A percentile compares a stretch with the other conserved stretches of the same genome.
These are phyloP conservation scores for Wickerhamiella infanticola DNA, from an alignment of 1,139 yeast genomes.

Conservation along the genomic window DNA sequence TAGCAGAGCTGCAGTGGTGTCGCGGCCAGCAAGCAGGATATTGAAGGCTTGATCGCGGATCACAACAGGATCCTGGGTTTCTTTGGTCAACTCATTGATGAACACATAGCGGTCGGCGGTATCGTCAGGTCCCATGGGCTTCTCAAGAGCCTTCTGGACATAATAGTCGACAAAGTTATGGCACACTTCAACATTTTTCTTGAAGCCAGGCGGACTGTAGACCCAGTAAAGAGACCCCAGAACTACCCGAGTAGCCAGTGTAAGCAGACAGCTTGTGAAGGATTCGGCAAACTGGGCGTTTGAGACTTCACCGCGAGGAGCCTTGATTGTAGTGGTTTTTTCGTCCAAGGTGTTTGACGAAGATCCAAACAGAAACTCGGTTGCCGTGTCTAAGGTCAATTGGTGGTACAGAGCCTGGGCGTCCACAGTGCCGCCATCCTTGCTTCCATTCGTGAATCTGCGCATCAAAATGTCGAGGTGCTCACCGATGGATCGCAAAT, in stretches of 20 bases:
- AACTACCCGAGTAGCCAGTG: constrained; percentile 28
- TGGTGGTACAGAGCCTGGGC: constrained; percentile 35
- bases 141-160: constrained; percentile 19
- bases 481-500: constrained; percentile 33
- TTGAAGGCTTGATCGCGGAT: constrained; percentile 36
- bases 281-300: constrained; percentile 29
- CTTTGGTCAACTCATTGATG: constrained; percentile 33
- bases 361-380: constrained; percentile 45
- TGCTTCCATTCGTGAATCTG: constrained; percentile 1
- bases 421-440: constrained; percentile 24
- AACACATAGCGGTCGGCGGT: constrained; percentile 26
- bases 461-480: constrained; percentile 29
- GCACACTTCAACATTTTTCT: constrained; percentile 15
- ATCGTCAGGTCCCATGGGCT: constrained; percentile 14
- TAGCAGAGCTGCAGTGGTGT: constrained; percentile 41
- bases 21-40: constrained; percentile 37
- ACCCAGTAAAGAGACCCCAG: constrained; percentile 28
- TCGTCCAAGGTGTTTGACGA: constrained; percentile 27
- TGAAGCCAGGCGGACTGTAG: constrained; percentile 25
- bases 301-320: constrained; percentile 15
- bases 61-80: constrained; percentile 31
- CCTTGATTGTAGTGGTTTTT: constrained; percentile 11
- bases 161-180: constrained; percentile 24
- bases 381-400: constrained; percentile 42
- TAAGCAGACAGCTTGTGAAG: constrained; percentile 30